Evolutionary conservation across 331 rosid genomes (phyloP).

Genomic region (Phaseolus coccineus): DNA sequence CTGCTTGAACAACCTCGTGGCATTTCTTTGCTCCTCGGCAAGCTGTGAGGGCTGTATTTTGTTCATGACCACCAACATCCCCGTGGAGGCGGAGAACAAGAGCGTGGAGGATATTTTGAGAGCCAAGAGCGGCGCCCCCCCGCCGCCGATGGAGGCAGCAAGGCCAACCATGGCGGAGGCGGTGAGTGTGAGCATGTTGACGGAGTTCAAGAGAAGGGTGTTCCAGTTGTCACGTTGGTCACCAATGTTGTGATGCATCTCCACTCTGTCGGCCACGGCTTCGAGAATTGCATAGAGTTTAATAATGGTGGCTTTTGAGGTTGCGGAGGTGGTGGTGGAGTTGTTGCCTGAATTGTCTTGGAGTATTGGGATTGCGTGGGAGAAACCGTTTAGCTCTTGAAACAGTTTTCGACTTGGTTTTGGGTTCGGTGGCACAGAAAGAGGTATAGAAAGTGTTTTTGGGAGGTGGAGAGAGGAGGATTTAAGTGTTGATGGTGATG

Average conservation of each 20-base stretch:
- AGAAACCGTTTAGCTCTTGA: conserved; percentile 46
- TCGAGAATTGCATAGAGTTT: conserved; percentile 67
- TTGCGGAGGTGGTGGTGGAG: not conserved
- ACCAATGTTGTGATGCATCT: conserved; percentile 77
- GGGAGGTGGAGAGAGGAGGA: conserved; percentile 68
- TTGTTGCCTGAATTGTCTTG: conserved; percentile 38
- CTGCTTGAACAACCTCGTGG: conserved; percentile 68
- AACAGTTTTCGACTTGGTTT: conserved; percentile 47
- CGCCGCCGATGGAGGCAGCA: conserved; percentile 30
- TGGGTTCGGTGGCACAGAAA: conserved; percentile 33
- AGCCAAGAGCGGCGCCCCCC: conserved; percentile 38
- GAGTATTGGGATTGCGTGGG: conserved; percentile 40
- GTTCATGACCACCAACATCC: conserved; percentile 65
- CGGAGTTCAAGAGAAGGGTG: conserved; percentile 54
- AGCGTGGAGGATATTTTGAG: conserved; percentile 48
- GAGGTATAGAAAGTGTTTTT: conserved; percentile 47
- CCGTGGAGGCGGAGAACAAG: conserved; percentile 62
- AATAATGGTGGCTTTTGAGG: conserved; percentile 33
- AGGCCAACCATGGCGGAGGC: conserved; percentile 51
- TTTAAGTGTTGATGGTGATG: conserved; percentile 24
- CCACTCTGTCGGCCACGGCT: conserved; percentile 73
- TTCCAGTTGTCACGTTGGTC: conserved; percentile 67
- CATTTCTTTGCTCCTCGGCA: conserved; percentile 71
- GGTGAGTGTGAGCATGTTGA: conserved; percentile 61
- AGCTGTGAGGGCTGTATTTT: conserved; percentile 58